phyloP scores from a whole-genome alignment of 768 basidiomycete species.

The Boletus pseudopeckii region DNA sequence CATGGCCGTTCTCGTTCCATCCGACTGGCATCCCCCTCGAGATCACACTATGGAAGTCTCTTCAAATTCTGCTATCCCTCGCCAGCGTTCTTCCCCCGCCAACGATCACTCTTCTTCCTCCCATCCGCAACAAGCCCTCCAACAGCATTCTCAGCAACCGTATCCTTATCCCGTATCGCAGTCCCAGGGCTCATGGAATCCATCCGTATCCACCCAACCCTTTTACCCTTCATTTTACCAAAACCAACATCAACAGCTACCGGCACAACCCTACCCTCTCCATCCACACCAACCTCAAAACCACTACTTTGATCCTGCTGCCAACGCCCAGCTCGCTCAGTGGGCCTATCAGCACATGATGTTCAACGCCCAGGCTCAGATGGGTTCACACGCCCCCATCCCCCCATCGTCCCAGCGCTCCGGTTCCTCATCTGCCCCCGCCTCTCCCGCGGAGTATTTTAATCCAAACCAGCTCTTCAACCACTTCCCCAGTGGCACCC shows the following conservation, averaged over 20 bases:
- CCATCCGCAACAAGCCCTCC: constrained; percentile 26
- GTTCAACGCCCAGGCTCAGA: constrained; percentile 56
- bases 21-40: constrained; percentile 71
- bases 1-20: constrained; percentile 79
- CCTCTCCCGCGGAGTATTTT: constrained; percentile 52
- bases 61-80: constrained; percentile 41
- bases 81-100: constrained; percentile 59
- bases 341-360: constrained; percentile 95
- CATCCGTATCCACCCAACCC: constrained; percentile 61
- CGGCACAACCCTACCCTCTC: constrained; percentile 44
- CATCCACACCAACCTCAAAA: constrained; percentile 43
- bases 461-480: constrained; percentile 59
- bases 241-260: constrained; percentile 60
- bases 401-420: constrained; percentile 36
- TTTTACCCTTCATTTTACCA: constrained; percentile 80
- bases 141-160: constrained; percentile 32
- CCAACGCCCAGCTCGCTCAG: constrained; percentile 74
- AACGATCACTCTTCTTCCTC: constrained; percentile 44
- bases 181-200: constrained; percentile 67
- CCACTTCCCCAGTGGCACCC: constrained; percentile 68
- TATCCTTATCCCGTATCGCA: constrained; percentile 73
- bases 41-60: constrained; percentile 62
- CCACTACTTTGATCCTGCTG: constrained; percentile 71
- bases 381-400: constrained; percentile 35
- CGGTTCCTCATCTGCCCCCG: constrained; percentile 35